phyloP scores from a whole-genome alignment of 768 basidiomycete genomes.

The Agrocybe praecox region DNA sequence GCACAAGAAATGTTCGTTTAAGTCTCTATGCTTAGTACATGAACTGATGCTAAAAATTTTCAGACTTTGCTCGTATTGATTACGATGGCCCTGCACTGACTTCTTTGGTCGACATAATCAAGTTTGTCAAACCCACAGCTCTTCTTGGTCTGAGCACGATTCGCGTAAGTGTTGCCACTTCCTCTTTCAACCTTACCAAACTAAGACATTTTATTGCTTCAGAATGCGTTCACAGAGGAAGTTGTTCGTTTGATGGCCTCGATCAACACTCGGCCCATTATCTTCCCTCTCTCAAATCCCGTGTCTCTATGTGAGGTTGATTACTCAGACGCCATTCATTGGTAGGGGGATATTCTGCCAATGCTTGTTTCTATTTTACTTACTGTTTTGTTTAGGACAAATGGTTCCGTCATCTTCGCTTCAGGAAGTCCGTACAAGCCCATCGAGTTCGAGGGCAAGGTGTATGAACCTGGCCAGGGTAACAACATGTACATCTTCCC shows the following conservation, averaged over 20 bases:
- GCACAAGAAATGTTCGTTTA: constrained; percentile 68
- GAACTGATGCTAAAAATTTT: constrained; percentile 27
- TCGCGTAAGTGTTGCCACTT: constrained; percentile 27
- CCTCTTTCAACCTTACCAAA: background rate
- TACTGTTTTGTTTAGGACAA: constrained; percentile 45
- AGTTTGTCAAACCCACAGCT: constrained; percentile 75
- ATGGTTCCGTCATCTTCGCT: constrained; percentile 71
- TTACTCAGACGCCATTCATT: constrained; percentile 59
- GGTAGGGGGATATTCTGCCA: constrained; percentile 32
- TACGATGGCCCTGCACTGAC: constrained; percentile 65
- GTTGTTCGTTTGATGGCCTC: constrained; percentile 66
- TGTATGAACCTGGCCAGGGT: constrained; percentile 70
- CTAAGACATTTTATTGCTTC: constrained; percentile 10
- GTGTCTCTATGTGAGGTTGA: constrained; percentile 61
- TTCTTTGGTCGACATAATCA: constrained; percentile 66
- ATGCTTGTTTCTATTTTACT: background rate
- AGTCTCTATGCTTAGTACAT: background rate
- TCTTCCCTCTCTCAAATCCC: constrained; percentile 84
- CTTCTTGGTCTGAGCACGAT: constrained; percentile 74
- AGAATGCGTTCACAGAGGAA: constrained; percentile 66
- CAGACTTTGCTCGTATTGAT: constrained; percentile 74
- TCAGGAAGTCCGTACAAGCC: constrained; percentile 71
- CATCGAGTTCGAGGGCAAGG: constrained; percentile 47
- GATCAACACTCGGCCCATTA: constrained; percentile 71
- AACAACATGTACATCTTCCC: constrained; percentile 82